A percentile compares a stretch with the other conserved stretches of the same genome.
Evolutionary conservation across 1,284 basidiomycete genomes (phyloP).

Genomic region (Tilletia setariae): DNA sequence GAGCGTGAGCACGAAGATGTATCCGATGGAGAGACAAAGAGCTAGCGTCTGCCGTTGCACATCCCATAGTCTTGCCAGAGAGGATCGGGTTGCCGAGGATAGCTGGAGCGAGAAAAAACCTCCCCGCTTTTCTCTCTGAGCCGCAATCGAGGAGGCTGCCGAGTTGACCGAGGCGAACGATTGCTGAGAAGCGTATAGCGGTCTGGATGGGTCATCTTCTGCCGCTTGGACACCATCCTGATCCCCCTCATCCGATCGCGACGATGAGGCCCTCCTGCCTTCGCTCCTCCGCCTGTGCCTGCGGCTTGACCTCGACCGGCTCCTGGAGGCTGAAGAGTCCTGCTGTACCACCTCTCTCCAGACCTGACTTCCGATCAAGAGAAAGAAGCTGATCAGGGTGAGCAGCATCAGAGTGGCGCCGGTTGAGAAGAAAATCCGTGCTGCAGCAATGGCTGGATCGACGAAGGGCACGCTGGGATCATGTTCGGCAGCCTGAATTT

Average conservation of each 20-base stretch:
- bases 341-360: background rate
- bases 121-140: background rate
- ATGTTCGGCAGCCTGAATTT: background rate
- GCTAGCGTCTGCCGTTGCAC: slow-evolving; percentile 37
- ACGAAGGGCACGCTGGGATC: background rate
- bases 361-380: background rate
- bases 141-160: background rate
- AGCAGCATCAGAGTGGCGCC: slow-evolving; percentile 17
- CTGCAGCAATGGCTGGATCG: slow-evolving; percentile 4
- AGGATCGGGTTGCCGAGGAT: background rate
- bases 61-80: slow-evolving; percentile 4
- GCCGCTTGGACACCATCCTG: too few species aligned
- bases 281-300: background rate
- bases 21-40: slow-evolving; percentile 29
- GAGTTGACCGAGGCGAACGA: background rate
- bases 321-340: too few species aligned
- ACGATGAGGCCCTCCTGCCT: too few species aligned
- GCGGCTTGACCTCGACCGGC: background rate
- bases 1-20: slow-evolving; percentile 32
- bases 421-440: slow-evolving; percentile 16
- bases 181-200: too few species aligned
- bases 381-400: slow-evolving; percentile 9
- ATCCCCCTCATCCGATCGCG: too few species aligned
- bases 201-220: too few species aligned
- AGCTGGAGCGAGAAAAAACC: background rate